phyloP scores from a whole-genome alignment of 306 rosid genomes.

The Quercus cerris region DNA sequence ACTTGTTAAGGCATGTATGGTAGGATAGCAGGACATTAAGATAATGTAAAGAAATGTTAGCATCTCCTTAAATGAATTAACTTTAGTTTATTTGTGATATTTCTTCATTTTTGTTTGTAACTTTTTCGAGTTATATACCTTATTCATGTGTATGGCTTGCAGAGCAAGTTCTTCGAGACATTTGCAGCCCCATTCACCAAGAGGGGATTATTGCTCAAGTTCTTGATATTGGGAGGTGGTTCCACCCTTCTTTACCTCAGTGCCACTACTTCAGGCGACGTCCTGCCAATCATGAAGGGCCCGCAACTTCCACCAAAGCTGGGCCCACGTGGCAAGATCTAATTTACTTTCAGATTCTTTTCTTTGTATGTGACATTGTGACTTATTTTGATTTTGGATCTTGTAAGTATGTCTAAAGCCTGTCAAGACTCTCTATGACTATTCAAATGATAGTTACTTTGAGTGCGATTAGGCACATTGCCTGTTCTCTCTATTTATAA shows the following conservation, averaged over 20 bases:
- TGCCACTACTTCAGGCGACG: constrained; percentile 75
- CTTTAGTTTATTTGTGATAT: not conserved
- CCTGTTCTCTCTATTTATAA: constrained; percentile 13
- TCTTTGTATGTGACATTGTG: constrained; percentile 1
- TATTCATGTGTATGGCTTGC: constrained; percentile 14
- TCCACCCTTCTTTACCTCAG: constrained; percentile 79
- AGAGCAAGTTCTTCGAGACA: constrained; percentile 99
- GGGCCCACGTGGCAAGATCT: constrained; percentile 97
- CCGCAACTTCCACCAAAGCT: constrained; percentile 93
- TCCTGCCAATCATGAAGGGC: constrained; percentile 92
- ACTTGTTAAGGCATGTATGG: no score
- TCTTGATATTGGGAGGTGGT: constrained; percentile 89
- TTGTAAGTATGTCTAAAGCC: constrained; percentile 49
- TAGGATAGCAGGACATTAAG: no score
- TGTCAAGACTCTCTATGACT: constrained; percentile 23
- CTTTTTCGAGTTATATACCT: not conserved
- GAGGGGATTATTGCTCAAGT: constrained; percentile 93
- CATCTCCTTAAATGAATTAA: not conserved
- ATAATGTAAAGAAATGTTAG: not conserved
- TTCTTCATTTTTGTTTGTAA: not conserved
- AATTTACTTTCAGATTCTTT: constrained; percentile 22
- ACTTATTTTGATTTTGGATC: constrained; percentile 33
- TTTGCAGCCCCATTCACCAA: constrained; percentile 98
- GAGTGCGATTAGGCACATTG: constrained; percentile 24
- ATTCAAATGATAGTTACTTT: constrained; percentile 33